phyloP scores from a whole-genome alignment of 2,329 filamentous ascomycete genomes.

The Pseudogymnoascus sp. region DNA sequence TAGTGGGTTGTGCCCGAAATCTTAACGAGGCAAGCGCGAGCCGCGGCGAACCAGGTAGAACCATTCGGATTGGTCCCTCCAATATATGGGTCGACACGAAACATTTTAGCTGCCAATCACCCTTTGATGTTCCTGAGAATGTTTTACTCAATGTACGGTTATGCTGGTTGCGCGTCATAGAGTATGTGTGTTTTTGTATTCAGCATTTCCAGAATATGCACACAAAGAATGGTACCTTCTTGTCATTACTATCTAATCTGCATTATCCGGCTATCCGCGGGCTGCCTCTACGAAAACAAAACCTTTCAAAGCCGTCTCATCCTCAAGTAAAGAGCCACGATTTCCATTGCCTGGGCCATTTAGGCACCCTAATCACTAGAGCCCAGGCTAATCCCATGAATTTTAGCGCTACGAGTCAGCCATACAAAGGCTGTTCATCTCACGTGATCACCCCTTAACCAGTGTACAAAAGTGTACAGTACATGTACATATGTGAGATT shows the following conservation, averaged over 20 bases:
- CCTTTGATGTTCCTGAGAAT: background rate
- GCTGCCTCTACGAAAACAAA: background rate
- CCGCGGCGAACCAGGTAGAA: slow-evolving; percentile 8
- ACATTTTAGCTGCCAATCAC: slow-evolving; percentile 1
- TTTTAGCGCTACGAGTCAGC: background rate
- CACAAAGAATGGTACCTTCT: background rate
- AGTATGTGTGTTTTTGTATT: background rate
- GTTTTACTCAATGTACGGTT: background rate
- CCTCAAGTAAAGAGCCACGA: background rate
- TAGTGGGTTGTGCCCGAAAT: slow-evolving; percentile 8
- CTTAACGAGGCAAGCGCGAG: slow-evolving; percentile 9
- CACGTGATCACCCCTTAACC: background rate
- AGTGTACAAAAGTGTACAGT: too few species aligned
- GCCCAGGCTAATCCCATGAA: background rate
- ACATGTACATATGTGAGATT: background rate
- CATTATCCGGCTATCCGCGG: background rate
- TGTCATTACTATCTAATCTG: background rate
- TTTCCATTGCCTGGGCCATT: background rate
- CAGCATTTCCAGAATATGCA: background rate
- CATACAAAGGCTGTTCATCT: background rate
- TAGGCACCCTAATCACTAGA: background rate
- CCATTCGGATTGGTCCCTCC: slow-evolving; percentile 4
- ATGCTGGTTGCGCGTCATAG: background rate
- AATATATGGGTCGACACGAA: slow-evolving; percentile 4
- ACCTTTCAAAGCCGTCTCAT: background rate